These are phyloP conservation scores for Dictyostelium firmibasis DNA, from an alignment of 78 protist species.

Conservation along the genomic window DNA sequence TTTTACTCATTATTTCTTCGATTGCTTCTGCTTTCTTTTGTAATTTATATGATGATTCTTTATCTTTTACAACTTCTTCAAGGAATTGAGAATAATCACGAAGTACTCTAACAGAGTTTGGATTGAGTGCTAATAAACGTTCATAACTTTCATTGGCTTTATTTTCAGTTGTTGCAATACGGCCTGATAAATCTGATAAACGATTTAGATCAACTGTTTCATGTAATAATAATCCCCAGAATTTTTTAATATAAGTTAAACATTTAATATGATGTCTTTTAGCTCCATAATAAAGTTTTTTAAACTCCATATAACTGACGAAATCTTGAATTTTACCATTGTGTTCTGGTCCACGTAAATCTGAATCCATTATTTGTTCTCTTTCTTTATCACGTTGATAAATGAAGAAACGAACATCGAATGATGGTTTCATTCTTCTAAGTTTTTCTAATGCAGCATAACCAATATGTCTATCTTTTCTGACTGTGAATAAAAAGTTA, in stretches of 20 bases:
- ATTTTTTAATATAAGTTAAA: slow-evolving; percentile 24
- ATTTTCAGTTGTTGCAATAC: slow-evolving; percentile 50
- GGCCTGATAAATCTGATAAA: slow-evolving; percentile 52
- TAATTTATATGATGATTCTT: not conserved
- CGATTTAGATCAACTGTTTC: slow-evolving; percentile 62
- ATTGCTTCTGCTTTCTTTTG: slow-evolving; percentile 49
- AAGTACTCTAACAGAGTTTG: slow-evolving; percentile 59
- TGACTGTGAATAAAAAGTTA: slow-evolving; percentile 49
- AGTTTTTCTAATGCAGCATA: slow-evolving; percentile 68
- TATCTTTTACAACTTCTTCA: slow-evolving; percentile 69
- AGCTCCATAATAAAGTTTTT: slow-evolving; percentile 59
- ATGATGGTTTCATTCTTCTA: slow-evolving; percentile 31
- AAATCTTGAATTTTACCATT: slow-evolving; percentile 63
- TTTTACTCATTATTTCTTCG: slow-evolving; percentile 45
- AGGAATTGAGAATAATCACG: slow-evolving; percentile 62
- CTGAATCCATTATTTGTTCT: slow-evolving; percentile 77
- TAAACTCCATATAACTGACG: slow-evolving; percentile 66
- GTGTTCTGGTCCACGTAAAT: slow-evolving; percentile 42
- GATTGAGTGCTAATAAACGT: slow-evolving; percentile 42
- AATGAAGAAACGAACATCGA: slow-evolving; percentile 67
- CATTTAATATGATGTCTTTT: slow-evolving; percentile 36
- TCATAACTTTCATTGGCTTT: slow-evolving; percentile 63
- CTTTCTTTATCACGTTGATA: slow-evolving; percentile 66
- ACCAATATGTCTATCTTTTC: slow-evolving; percentile 72
- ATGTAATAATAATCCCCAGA: slow-evolving; percentile 44